Evolutionary conservation across 257 asterid species (phyloP).

Genomic region (Lantana camara): DNA sequence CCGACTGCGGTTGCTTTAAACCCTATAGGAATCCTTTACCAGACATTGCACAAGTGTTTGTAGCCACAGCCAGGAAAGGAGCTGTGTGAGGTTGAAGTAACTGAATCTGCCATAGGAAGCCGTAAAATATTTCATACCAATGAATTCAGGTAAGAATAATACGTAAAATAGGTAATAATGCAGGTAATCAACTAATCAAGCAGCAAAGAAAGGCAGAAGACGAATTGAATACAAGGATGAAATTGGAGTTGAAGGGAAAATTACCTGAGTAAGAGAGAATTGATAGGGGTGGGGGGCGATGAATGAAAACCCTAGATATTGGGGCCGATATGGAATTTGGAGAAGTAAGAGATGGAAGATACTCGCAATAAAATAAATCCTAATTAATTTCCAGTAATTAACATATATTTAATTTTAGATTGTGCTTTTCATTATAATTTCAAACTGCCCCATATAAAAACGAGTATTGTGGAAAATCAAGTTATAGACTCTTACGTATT

Average conservation of each 20-base stretch:
- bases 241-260: constrained; percentile 17
- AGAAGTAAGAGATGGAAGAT: constrained; percentile 27
- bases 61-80: too few species aligned
- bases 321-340: constrained; percentile 57
- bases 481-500: too few species aligned
- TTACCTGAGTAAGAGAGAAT: constrained; percentile 46
- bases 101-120: constrained; percentile 9
- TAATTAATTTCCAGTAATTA: too few species aligned
- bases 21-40: too few species aligned
- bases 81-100: constrained; percentile 8
- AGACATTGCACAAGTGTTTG: too few species aligned
- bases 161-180: constrained; percentile 6
- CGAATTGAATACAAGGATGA: constrained; percentile 2
- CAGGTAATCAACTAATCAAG: constrained; percentile 1
- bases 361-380: too few species aligned
- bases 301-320: constrained; percentile 58
- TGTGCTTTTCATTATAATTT: too few species aligned
- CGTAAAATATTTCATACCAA: constrained; percentile 11
- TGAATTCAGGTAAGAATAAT: too few species aligned
- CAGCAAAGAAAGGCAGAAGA: constrained; percentile 3
- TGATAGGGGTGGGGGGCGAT: constrained; percentile 36
- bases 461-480: too few species aligned
- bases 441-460: too few species aligned
- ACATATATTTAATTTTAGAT: too few species aligned
- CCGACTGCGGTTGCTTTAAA: too few species aligned